phyloP scores from a whole-genome alignment of 2,329 filamentous ascomycete species.

The Basipetospora chlamydospora region DNA sequence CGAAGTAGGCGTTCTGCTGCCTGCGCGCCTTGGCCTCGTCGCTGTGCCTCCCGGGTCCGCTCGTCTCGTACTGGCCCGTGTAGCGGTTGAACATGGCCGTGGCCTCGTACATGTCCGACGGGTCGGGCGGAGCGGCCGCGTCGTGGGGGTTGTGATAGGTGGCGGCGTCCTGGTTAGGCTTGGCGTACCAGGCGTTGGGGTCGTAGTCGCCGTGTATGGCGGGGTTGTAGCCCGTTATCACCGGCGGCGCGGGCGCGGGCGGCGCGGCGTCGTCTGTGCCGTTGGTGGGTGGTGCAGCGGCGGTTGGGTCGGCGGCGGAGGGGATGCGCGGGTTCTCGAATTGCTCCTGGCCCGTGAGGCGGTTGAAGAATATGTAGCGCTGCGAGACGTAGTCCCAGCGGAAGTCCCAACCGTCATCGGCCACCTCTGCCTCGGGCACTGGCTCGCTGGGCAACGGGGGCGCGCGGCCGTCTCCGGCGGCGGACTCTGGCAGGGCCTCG shows the following conservation, averaged over 20 bases:
- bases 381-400: slow-evolving; percentile 57
- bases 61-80: slow-evolving; percentile 68
- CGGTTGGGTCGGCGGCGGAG: slow-evolving; percentile 19
- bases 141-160: slow-evolving; percentile 11
- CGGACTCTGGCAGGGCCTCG: slow-evolving; percentile 5
- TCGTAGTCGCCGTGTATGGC: slow-evolving; percentile 95
- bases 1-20: slow-evolving; percentile 91
- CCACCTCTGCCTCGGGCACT: slow-evolving; percentile 27
- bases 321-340: slow-evolving; percentile 78
- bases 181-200: slow-evolving; percentile 85
- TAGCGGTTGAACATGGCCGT: slow-evolving; percentile 80
- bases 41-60: slow-evolving; percentile 59
- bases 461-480: slow-evolving; percentile 6
- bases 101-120: slow-evolving; percentile 24
- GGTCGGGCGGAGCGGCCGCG: slow-evolving; percentile 10
- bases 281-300: slow-evolving; percentile 14
- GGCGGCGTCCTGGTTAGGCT: slow-evolving; percentile 33
- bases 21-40: slow-evolving; percentile 77
- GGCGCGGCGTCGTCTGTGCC: slow-evolving; percentile 12
- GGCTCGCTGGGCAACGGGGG: slow-evolving; percentile 29
- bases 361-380: slow-evolving; percentile 75
- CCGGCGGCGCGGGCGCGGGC: slow-evolving; percentile 16
- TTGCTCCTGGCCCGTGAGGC: slow-evolving; percentile 58
- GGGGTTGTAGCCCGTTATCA: slow-evolving; percentile 63
- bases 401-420: slow-evolving; percentile 67